Evolutionary conservation across 352 stramenopile genomes (phyloP), one percentile per base, ranked within the genome.

Genomic region (Globisporangium recalcitrans): DNA sequence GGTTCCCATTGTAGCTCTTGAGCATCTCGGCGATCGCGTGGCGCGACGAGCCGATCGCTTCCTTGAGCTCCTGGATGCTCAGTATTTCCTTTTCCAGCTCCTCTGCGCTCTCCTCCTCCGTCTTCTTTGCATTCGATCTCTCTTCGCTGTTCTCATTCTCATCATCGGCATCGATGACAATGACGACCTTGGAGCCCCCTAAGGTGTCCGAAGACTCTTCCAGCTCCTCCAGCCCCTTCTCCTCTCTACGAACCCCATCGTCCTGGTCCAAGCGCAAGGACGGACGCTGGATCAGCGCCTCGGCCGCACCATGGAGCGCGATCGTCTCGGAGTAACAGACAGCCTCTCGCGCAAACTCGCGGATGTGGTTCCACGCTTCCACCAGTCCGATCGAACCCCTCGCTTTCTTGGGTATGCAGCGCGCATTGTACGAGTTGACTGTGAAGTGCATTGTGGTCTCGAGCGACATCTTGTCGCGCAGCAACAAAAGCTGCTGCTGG

Each of bases 281-380:
- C 29, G 73, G 74, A 4, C 71, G 71, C 52, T 80, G 70, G n/a
- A 82, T 82, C 22, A 89, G 47, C 24, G 68, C 68, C 36, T 77
- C 69, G 0, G 76, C 76, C 11, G 74, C 76, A 0, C 71, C 65
- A 46, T 82, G 68, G 29, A 87, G 61, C 19, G 73, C 76, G 24
- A 74, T 68, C 67, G 77, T 70, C 31, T 90, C 77, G 1, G 69
- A 71, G 52, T 69, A 70, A 0, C 40, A 29, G 4, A 77, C 64
- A 10, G 70, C 65, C 1, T 59, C 57, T 16, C 57, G 46, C n/a
- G 64, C 69, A 19, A 77, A 14, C 4, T 31, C 34, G n/a, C 63
- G 65, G 10, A 77, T 21, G 4, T 62, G 61, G 49, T 5, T 49
- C 53, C 58, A 22, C 46, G 44, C 52, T 60, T 59, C 27, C 56